These are phyloP conservation scores for Orbilia blumenaviensis DNA, from an alignment of 2,329 filamentous ascomycete genomes.

Conservation along the genomic window DNA sequence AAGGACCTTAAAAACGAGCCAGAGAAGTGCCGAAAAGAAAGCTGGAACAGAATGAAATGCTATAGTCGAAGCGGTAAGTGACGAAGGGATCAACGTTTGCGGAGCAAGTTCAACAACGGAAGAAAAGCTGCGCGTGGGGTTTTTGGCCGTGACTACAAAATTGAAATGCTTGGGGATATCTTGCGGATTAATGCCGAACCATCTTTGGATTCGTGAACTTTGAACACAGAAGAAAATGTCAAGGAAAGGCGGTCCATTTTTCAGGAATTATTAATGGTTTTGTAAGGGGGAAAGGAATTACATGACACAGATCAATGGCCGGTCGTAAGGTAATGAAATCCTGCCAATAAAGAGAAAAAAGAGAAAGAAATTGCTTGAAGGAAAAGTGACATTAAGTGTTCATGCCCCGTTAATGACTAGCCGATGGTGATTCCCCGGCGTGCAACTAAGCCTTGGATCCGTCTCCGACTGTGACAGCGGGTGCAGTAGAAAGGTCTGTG, in stretches of 20 bases:
- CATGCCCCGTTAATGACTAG: slow-evolving; percentile 35
- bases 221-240: slow-evolving; percentile 18
- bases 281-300: slow-evolving; percentile 16
- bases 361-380: slow-evolving; percentile 12
- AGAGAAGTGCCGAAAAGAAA: slow-evolving; percentile 13
- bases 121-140: slow-evolving; percentile 1
- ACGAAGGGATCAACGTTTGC: background rate
- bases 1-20: slow-evolving; percentile 8
- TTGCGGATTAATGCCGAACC: slow-evolving; percentile 17
- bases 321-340: slow-evolving; percentile 37
- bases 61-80: background rate
- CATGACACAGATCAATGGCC: slow-evolving; percentile 18
- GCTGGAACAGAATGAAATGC: slow-evolving; percentile 23
- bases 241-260: slow-evolving; percentile 15
- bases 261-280: slow-evolving; percentile 17
- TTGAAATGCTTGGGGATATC: slow-evolving; percentile 23
- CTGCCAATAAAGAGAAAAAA: slow-evolving; percentile 13
- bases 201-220: slow-evolving; percentile 31
- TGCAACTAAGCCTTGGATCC: slow-evolving; percentile 43
- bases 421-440: background rate
- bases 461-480: slow-evolving; percentile 37
- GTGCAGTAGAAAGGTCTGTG: slow-evolving; percentile 54
- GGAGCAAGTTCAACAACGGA: background rate
- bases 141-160: slow-evolving; percentile 30
- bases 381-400: slow-evolving; percentile 44